phyloP scores from a whole-genome alignment of 2,329 filamentous ascomycete genomes.

The Knufia fluminis region DNA sequence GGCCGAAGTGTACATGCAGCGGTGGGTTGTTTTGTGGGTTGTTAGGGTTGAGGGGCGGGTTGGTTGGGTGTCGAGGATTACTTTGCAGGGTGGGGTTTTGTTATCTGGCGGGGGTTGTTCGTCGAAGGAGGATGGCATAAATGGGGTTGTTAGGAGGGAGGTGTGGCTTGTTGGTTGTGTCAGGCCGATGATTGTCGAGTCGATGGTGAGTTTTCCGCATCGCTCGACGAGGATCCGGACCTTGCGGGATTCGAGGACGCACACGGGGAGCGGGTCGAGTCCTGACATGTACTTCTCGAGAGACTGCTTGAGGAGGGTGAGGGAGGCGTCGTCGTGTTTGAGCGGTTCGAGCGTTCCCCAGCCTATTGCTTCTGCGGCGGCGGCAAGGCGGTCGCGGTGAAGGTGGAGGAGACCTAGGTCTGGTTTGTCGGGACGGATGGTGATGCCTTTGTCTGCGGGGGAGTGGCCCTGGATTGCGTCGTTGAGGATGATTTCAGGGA shows the following conservation, averaged over 20 bases:
- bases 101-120: neutral
- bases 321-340: neutral
- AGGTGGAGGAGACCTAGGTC: conserved; percentile 50
- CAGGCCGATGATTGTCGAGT: conserved; percentile 11
- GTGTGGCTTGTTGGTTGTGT: neutral
- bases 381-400: conserved; percentile 70
- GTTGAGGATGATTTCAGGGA: neutral
- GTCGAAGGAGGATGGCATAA: conserved; percentile 1
- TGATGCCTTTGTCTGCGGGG: neutral
- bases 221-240: conserved; percentile 12
- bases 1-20: conserved; percentile 62
- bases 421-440: conserved; percentile 1
- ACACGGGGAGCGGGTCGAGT: neutral
- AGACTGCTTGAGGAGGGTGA: neutral
- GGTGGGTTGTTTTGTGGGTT: conserved; percentile 73
- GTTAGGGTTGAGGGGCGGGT: conserved; percentile 58
- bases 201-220: conserved; percentile 9
- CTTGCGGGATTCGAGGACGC: conserved; percentile 3
- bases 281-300: neutral
- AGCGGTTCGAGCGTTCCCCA: conserved; percentile 27
- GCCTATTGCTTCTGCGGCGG: conserved; percentile 42
- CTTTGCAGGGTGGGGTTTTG: conserved; percentile 6
- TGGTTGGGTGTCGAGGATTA: conserved; percentile 35
- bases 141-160: neutral
- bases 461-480: neutral